These are phyloP conservation scores for Microbotryum silenes-acaulis DNA, from an alignment of 1,284 basidiomycete genomes.

Conservation along the genomic window DNA sequence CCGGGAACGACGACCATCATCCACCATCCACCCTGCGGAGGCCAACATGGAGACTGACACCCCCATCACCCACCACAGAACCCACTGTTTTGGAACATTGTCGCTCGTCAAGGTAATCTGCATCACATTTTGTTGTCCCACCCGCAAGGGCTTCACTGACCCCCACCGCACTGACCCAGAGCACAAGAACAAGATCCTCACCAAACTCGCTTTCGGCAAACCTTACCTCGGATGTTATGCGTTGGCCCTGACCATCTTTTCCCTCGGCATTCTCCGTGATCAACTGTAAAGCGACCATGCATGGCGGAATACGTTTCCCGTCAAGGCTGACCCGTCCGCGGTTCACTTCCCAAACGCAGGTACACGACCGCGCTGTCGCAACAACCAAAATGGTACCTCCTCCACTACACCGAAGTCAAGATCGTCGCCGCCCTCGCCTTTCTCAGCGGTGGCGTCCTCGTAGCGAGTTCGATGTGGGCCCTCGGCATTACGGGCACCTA, in stretches of 20 bases:
- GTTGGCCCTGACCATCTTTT: constrained; percentile 82
- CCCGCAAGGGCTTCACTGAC: neutral
- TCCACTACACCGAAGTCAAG: constrained; percentile 54
- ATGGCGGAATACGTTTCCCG: neutral
- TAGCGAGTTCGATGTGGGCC: constrained; percentile 81
- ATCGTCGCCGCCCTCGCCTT: constrained; percentile 60
- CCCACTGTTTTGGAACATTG: constrained; percentile 90
- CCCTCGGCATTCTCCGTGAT: constrained; percentile 76
- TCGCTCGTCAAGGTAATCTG: constrained; percentile 76
- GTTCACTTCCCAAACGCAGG: constrained; percentile 42
- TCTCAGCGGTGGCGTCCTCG: constrained; percentile 65
- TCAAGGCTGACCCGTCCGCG: neutral
- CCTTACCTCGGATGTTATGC: constrained; percentile 75
- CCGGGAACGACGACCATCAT: too few relatives aligned
- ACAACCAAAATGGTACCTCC: constrained; percentile 52
- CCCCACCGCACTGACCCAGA: constrained; percentile 48
- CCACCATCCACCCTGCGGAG: too few relatives aligned
- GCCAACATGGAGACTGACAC: too few relatives aligned
- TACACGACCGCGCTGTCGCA: constrained; percentile 63
- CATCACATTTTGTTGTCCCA: neutral
- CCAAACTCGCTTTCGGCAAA: constrained; percentile 66
- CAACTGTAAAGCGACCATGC: constrained; percentile 52
- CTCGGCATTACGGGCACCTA: constrained; percentile 75
- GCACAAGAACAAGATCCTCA: constrained; percentile 77
- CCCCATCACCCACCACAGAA: constrained; percentile 51